Base-by-base conservation (phyloP, 768 basidiomycete genomes). In the Dacryopinax spathularia region DNA sequence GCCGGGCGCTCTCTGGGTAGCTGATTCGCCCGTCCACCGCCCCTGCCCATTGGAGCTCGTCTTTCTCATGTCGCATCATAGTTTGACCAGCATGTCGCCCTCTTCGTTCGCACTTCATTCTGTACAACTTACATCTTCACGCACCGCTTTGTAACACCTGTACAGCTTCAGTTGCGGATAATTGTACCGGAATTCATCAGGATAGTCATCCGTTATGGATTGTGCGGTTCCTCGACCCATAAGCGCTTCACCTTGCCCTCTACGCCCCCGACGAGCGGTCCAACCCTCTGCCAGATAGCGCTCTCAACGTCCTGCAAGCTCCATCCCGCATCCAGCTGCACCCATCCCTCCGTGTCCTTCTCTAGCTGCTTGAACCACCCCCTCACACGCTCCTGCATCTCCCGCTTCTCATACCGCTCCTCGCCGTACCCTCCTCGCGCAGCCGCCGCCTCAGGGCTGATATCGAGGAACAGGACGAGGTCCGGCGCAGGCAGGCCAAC, bases 401-500 rank as follows among this genome's bases (percentile, higher is more conserved):
- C 87, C 65, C 82, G 81, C 68, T 81, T 85, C 77, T 96, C 92
- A 67, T 94, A 95, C 37, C 91, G 79, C 74, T 95, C 93, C 62
- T 82, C 81, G 2, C 93, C 93, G 68, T 88, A 96, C 0, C 88
- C 89, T 0, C 86, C 88, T 15, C 95, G 82, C 43, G 73, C 70
- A 37, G 78, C 78, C 0, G 91, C 89, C 13, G 78, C 75, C 37
- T 84, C 84, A 0, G 90, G 86, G 0, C 84, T 75, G 65, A 98
- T 80, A 68, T 92, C 84, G 65, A 99, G 84, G 77, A 95, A 96
- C 43, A 97, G 69, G 0, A 86, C 86, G 36, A 95, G 73, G 72
- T 98, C 96, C 0, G 95, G 95, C 0, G 86, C 80, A 10, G 94
- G 96, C 18, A 99, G 85, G 7, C 83, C 82, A n/a, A 84, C 75